Conservation (phyloP, 1,284 basidiomycete species). For the Malassezia pachydermatis region DNA sequence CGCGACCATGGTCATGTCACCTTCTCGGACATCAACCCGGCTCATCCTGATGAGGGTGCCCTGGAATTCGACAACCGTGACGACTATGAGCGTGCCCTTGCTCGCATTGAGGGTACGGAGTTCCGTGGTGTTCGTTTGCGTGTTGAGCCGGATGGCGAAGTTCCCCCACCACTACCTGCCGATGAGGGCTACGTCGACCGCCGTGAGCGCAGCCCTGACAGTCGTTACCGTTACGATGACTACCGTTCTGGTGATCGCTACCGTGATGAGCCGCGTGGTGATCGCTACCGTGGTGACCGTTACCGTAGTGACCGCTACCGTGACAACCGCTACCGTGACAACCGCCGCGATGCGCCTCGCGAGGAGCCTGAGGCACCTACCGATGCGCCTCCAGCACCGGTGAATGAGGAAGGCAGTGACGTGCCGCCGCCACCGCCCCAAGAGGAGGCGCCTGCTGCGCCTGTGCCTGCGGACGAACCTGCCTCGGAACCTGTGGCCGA, state of each 20-base stretch:
- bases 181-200: slow-evolving; percentile 14
- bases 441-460: background rate
- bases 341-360: background rate
- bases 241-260: slow-evolving; percentile 2
- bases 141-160: slow-evolving; percentile 30
- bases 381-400: background rate
- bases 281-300: slow-evolving; percentile 1
- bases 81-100: slow-evolving; percentile 42
- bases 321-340: slow-evolving; percentile 1
- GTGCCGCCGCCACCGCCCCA: background rate
- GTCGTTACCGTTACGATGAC: background rate
- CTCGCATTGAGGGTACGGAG: slow-evolving; percentile 44
- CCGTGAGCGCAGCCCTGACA: slow-evolving; percentile 31
- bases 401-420: background rate
- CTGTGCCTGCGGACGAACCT: background rate
- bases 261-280: slow-evolving; percentile 9
- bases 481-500: background rate
- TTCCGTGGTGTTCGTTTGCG: slow-evolving; percentile 42
- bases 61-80: slow-evolving; percentile 46
- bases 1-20: slow-evolving; percentile 63
- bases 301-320: background rate
- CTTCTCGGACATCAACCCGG: slow-evolving; percentile 41
- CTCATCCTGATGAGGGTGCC: slow-evolving; percentile 42
- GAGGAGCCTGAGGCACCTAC: background rate
- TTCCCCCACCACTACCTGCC: slow-evolving; percentile 15